These are phyloP conservation scores for Deinandra increscens DNA, from an alignment of 129 eudicot species.

Conservation along the genomic window DNA sequence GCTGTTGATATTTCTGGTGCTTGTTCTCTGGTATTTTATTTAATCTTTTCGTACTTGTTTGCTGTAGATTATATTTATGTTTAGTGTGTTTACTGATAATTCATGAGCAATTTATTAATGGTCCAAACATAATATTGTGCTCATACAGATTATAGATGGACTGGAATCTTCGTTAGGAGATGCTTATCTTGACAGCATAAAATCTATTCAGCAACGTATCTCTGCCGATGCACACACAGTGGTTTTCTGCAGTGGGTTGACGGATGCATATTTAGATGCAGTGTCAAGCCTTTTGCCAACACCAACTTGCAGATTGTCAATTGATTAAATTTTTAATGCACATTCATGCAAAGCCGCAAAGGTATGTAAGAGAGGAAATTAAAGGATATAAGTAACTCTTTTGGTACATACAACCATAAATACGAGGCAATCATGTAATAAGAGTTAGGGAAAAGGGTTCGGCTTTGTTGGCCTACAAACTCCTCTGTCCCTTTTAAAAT, in stretches of 20 bases:
- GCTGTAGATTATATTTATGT: not conserved
- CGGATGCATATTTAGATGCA: constrained; percentile 21
- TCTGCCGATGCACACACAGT: constrained; percentile 54
- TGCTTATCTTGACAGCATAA: constrained; percentile 41
- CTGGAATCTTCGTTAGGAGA: constrained; percentile 41
- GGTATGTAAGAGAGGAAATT: not conserved
- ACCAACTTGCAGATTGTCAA: constrained; percentile 41
- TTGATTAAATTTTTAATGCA: constrained; percentile 11
- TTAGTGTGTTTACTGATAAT: not conserved
- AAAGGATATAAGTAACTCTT: not conserved
- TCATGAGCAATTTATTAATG: not conserved
- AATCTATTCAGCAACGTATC: constrained; percentile 45
- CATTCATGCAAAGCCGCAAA: constrained; percentile 8
- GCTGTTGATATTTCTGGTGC: constrained; percentile 66
- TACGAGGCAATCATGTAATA: not conserved
- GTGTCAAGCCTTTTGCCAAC: constrained; percentile 46
- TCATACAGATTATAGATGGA: constrained; percentile 70
- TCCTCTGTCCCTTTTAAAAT: too few relatives aligned
- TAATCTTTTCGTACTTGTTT: not conserved
- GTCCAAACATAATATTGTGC: not conserved
- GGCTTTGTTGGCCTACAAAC: not conserved
- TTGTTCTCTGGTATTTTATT: constrained; percentile 61
- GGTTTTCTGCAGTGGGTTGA: constrained; percentile 49
- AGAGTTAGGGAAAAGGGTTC: not conserved
- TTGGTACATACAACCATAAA: not conserved